Evolutionary conservation across 345 rosid genomes (phyloP).

Genomic region (Aquilaria yunnanensis): DNA sequence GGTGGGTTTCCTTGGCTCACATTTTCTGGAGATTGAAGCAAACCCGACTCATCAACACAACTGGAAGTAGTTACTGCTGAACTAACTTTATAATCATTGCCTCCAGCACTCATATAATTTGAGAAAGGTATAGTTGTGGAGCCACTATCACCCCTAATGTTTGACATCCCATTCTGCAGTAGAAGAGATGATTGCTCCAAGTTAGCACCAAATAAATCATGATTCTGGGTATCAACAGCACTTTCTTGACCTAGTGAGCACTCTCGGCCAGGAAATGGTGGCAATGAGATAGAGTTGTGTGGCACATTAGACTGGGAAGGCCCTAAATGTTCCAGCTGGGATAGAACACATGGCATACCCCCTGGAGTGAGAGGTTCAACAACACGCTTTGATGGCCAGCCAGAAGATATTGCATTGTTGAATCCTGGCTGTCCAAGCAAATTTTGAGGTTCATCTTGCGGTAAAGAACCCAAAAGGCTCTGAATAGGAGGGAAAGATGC

Average conservation of each 20-base stretch:
- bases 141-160: conserved; percentile 64
- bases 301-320: conserved; percentile 47
- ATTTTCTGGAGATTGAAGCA: conserved; percentile 72
- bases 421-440: conserved; percentile 33
- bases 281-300: conserved; percentile 63
- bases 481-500: conserved; percentile 65
- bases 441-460: conserved; percentile 68
- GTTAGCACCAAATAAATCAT: conserved; percentile 84
- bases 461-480: conserved; percentile 60
- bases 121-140: conserved; percentile 56
- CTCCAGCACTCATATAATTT: conserved; percentile 49
- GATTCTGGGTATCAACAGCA: conserved; percentile 71
- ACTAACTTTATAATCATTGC: conserved; percentile 62
- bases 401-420: conserved; percentile 41
- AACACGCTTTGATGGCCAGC: conserved; percentile 86
- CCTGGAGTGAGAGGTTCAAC: conserved; percentile 55
- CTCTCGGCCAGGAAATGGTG: conserved; percentile 97
- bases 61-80: conserved; percentile 64
- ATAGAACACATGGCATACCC: conserved; percentile 38
- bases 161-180: conserved; percentile 71
- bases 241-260: conserved; percentile 83
- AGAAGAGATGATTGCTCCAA: conserved; percentile 80
- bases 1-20: conserved; percentile 56
- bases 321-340: conserved; percentile 66
- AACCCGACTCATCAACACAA: conserved; percentile 73